Evolutionary conservation across 805 yeast genomes (phyloP).

Genomic region (Hanseniaspora valbyensis): DNA sequence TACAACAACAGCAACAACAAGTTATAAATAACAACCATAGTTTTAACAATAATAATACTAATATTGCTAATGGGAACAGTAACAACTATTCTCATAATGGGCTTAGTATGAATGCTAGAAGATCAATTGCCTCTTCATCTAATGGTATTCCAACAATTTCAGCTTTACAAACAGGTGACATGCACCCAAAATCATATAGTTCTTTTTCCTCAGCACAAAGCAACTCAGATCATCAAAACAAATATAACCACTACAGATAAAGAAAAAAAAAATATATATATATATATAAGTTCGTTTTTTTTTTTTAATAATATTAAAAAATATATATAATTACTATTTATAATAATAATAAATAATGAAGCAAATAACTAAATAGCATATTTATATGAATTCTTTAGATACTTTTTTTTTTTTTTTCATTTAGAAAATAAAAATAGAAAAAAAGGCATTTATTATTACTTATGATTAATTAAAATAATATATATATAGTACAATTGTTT

Average conservation of each 20-base stretch:
- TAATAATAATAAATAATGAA: too few species aligned
- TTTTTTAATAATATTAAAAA: neutral
- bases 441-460: too few species aligned
- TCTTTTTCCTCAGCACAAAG: neutral
- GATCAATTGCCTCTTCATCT: conserved; percentile 14
- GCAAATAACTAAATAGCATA: too few species aligned
- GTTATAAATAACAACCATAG: conserved; percentile 15
- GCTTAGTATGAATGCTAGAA: conserved; percentile 1
- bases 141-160: conserved; percentile 20
- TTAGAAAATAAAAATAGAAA: too few species aligned
- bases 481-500: too few species aligned
- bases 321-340: neutral
- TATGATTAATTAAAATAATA: too few species aligned
- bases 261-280: neutral
- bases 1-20: conserved; percentile 18
- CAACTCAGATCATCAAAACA: neutral
- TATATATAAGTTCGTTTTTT: too few species aligned
- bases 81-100: neutral
- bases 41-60: conserved; percentile 14
- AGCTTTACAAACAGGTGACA: conserved; percentile 16
- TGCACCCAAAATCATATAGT: conserved; percentile 1
- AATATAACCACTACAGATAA: neutral
- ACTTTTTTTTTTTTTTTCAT: too few species aligned
- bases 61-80: conserved; percentile 1
- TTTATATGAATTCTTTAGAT: too few species aligned